Conservation (phyloP, 129 eudicot genomes). For the Tanacetum coccineum region DNA sequence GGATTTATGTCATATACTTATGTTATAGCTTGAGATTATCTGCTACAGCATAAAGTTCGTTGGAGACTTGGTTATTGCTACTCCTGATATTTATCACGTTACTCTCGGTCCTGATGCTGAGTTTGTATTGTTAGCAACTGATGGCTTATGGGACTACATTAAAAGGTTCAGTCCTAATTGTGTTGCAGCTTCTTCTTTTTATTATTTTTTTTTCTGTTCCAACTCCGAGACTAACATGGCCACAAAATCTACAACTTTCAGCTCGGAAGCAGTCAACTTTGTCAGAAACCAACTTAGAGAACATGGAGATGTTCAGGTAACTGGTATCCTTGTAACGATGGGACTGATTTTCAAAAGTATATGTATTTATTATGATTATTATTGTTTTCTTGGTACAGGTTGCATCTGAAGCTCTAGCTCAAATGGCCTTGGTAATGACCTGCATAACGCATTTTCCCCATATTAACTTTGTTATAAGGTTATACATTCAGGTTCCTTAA, state of each 20-base stretch:
- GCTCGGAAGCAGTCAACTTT: constrained; percentile 72
- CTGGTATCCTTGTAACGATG: constrained; percentile 1
- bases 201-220: not conserved
- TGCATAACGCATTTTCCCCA: not conserved
- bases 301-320: constrained; percentile 97
- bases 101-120: constrained; percentile 75
- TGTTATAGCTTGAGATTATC: constrained; percentile 12
- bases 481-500: constrained; percentile 2
- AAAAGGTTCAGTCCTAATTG: constrained; percentile 48
- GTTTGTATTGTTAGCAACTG: constrained; percentile 86
- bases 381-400: constrained; percentile 40
- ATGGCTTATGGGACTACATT: constrained; percentile 99
- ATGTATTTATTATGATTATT: constrained; percentile 4
- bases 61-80: constrained; percentile 81
- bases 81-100: constrained; percentile 77
- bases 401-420: constrained; percentile 96
- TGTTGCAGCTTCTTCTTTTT: not conserved
- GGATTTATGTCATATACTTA: not conserved
- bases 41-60: constrained; percentile 51
- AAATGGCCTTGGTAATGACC: constrained; percentile 71
- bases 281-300: constrained; percentile 82
- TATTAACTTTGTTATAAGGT: constrained; percentile 3
- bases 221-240: constrained; percentile 10
- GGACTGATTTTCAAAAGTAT: constrained; percentile 2
- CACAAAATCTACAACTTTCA: constrained; percentile 35